These are phyloP conservation scores for Rosa hybrid DNA, from an alignment of 331 rosid genomes.

Conservation along the genomic window DNA sequence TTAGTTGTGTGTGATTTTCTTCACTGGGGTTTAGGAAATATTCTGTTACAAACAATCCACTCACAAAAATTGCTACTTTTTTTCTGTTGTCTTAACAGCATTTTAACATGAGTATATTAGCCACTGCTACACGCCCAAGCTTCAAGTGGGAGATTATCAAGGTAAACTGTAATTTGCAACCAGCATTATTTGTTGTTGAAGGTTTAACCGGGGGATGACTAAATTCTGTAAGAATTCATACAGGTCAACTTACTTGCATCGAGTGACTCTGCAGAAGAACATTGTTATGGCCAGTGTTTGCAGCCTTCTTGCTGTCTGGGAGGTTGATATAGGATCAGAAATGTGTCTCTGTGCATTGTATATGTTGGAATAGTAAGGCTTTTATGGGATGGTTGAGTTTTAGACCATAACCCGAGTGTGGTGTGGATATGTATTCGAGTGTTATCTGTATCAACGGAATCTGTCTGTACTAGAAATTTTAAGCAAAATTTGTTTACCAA, in stretches of 20 bases:
- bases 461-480: too few relatives aligned
- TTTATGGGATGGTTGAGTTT: neutral
- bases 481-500: too few relatives aligned
- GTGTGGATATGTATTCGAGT: too few relatives aligned
- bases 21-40: neutral
- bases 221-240: neutral
- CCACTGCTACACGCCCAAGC: constrained; percentile 27
- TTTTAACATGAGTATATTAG: constrained; percentile 30
- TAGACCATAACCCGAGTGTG: neutral
- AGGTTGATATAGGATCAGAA: constrained; percentile 13
- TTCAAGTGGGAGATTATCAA: constrained; percentile 28
- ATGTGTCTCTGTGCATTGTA: neutral
- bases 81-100: constrained; percentile 10
- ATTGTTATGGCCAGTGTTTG: constrained; percentile 14
- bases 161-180: constrained; percentile 4
- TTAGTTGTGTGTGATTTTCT: neutral
- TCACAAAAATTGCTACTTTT: neutral
- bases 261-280: constrained; percentile 13
- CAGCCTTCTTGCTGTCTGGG: constrained; percentile 25
- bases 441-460: too few relatives aligned
- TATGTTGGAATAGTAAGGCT: neutral
- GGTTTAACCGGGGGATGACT: neutral
- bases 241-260: constrained; percentile 35
- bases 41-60: neutral
- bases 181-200: neutral